Base-by-base conservation (phyloP, 345 rosid species). In the Conringia planisiliqua region DNA sequence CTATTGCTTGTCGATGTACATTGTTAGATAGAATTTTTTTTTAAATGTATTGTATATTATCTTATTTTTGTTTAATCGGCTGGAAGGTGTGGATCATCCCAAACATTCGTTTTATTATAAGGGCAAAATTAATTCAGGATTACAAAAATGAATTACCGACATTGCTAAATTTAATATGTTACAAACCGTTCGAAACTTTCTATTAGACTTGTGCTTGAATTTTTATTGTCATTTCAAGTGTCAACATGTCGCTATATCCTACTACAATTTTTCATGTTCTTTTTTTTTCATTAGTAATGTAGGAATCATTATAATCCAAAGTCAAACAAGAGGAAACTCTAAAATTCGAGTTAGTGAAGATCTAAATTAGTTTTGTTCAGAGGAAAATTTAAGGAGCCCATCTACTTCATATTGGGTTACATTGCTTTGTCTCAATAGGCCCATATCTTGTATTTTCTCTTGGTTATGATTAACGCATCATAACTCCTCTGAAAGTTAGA, bases 21-120 rank as follows among this genome's bases (percentile, higher is more conserved):
- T 76, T 55, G 36, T 1, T 12, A 54, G 16, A 42, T 35, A 62
- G 4, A 61, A 35, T 55, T 10, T 26, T 17, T 26, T 17, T 47
- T 14, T 75, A 20, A 32, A 29, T 27, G 12, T 42, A 26, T 36
- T 74, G 1, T 8, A 12, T 42, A 47, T 68, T 62, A 69, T 68
- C 64, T 11, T 68, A 11, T 7, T 7, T 6, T 47, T 68, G 46
- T 57, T 57, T 47, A 36, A 43, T 47, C 16, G 1, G 10, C 14
- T 38, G 27, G 30, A 39, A 59, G 74, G 73, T 50, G 57, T 60
- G 69, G 29, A 68, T 40, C 56, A 68, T 75, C 68, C 68, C 56
- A 35, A 27, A 18, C 27, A 6, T 26, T 36, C 20, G 57, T 24
- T 22, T 72, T 55, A 2, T 14, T 32, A 6, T 26, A 17, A 52